These are phyloP conservation scores for Sclerotinia glacialis DNA, from an alignment of 2,329 filamentous ascomycete genomes.

Conservation along the genomic window DNA sequence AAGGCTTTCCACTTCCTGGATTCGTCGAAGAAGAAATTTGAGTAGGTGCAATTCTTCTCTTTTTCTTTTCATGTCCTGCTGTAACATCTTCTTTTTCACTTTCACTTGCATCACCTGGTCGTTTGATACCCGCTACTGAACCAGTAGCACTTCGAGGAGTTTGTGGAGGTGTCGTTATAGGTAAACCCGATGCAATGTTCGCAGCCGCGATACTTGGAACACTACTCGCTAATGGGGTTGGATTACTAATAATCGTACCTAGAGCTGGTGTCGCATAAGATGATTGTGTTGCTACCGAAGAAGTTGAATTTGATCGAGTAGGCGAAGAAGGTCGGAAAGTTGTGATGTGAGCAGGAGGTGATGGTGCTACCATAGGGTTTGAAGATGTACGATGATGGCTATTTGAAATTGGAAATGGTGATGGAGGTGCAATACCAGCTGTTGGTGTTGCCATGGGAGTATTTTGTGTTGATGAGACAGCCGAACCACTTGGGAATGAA, in stretches of 20 bases:
- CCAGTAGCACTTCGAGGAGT: slow-evolving; percentile 67
- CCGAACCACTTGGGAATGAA: slow-evolving; percentile 41
- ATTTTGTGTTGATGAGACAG: slow-evolving; percentile 55
- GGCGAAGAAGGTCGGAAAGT: slow-evolving; percentile 67
- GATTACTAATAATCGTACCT: slow-evolving; percentile 64
- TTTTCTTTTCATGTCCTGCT: slow-evolving; percentile 47
- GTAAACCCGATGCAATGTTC: slow-evolving; percentile 50
- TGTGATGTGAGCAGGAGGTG: slow-evolving; percentile 54
- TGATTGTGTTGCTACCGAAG: slow-evolving; percentile 69
- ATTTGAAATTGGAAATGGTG: slow-evolving; percentile 48
- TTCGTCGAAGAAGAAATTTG: slow-evolving; percentile 7
- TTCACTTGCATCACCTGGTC: slow-evolving; percentile 51
- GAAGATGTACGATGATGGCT: slow-evolving; percentile 55
- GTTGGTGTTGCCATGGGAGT: slow-evolving; percentile 72
- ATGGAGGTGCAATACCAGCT: slow-evolving; percentile 57
- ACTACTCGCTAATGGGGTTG: slow-evolving; percentile 72
- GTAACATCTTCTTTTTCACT: slow-evolving; percentile 55
- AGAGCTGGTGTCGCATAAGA: slow-evolving; percentile 45
- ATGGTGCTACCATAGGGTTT: slow-evolving; percentile 58
- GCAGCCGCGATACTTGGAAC: slow-evolving; percentile 74
- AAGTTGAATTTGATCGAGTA: slow-evolving; percentile 79
- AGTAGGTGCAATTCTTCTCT: slow-evolving; percentile 70
- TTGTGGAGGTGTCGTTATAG: slow-evolving; percentile 85
- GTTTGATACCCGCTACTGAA: slow-evolving; percentile 53
- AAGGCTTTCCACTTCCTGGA: not conserved